Percentiles rank a stretch among this genome's conserved stretches.
Conservation (phyloP, 148 eudicot species). For the Fagopyrum esculentum region DNA sequence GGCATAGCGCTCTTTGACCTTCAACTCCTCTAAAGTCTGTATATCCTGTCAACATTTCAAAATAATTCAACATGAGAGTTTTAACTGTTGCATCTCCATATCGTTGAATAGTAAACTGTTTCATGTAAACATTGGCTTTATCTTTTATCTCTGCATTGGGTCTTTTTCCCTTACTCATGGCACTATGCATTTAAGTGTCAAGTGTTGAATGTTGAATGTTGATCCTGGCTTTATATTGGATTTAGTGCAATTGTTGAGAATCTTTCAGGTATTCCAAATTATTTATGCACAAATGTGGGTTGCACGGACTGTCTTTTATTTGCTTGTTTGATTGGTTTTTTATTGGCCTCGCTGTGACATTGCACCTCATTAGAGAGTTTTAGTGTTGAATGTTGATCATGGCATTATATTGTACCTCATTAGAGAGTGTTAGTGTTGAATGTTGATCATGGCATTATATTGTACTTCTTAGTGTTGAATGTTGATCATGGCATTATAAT, state of each 20-base stretch:
- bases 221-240: not conserved
- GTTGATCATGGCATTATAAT: not conserved
- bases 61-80: not conserved
- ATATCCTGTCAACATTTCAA: not conserved
- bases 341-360: not conserved
- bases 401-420: not conserved
- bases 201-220: not conserved
- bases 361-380: not conserved
- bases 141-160: not conserved
- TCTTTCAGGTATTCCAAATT: not conserved
- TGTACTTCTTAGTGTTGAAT: too few relatives aligned
- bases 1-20: not conserved
- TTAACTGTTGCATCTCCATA: not conserved
- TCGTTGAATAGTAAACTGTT: not conserved
- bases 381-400: too few relatives aligned
- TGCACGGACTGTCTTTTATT: not conserved
- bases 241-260: slow-evolving; percentile 1
- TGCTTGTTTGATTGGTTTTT: not conserved
- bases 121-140: not conserved
- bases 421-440: too few relatives aligned
- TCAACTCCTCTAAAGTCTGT: not conserved
- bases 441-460: too few relatives aligned
- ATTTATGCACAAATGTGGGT: not conserved
- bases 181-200: not conserved
- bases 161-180: too few relatives aligned